phyloP scores from a whole-genome alignment of 306 rosid species.

The Malus fusca region DNA sequence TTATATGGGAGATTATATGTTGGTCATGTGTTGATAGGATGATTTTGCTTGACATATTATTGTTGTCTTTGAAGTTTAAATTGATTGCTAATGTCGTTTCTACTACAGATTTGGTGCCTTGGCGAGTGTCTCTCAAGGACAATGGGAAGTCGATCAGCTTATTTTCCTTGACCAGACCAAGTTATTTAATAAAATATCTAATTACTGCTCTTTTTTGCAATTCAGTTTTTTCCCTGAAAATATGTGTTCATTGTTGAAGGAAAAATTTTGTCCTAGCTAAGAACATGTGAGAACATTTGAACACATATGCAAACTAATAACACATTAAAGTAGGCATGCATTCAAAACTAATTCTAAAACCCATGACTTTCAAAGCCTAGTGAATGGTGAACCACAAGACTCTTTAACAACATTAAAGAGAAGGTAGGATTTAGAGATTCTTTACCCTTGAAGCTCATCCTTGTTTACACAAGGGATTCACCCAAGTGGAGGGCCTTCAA shows the following conservation, averaged over 20 bases:
- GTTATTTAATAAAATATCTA: conserved; percentile 13
- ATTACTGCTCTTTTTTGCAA: conserved; percentile 10
- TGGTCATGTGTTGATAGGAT: conserved; percentile 17
- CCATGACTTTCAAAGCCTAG: no score
- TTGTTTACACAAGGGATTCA: no score
- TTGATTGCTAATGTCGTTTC: conserved; percentile 40
- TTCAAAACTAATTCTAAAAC: no score
- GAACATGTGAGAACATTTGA: no score
- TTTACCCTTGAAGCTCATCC: no score
- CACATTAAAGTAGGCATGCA: no score
- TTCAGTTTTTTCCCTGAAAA: conserved; percentile 20
- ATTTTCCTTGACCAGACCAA: conserved; percentile 27
- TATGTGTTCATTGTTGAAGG: conserved; percentile 10
- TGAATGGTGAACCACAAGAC: no score
- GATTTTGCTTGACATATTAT: conserved; percentile 5
- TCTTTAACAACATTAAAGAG: no score
- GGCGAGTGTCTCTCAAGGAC: conserved; percentile 40
- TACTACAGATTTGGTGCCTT: conserved; percentile 48
- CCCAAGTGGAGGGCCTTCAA: no score
- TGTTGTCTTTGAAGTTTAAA: conserved; percentile 9
- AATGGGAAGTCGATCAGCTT: conserved; percentile 44
- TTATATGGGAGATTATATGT: conserved; percentile 4
- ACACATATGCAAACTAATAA: no score
- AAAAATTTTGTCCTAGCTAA: no score
- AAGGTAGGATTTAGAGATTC: no score